Conservation (phyloP, 129 eudicot genomes). For the Flaveria brownii region DNA sequence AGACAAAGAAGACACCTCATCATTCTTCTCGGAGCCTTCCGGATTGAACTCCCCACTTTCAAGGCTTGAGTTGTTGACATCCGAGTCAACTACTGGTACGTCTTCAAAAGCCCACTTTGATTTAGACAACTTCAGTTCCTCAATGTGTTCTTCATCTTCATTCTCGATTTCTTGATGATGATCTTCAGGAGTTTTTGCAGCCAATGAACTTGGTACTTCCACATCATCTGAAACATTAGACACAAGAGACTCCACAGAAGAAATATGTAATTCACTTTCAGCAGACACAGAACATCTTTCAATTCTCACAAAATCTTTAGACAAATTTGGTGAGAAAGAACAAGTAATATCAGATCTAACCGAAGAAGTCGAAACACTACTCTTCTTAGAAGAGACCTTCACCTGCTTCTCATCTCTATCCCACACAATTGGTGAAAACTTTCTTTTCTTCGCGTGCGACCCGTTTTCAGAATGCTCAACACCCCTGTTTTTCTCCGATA, state of each 20-base stretch:
- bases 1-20: conserved; percentile 30
- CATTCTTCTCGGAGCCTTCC: conserved; percentile 31
- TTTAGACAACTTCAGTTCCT: conserved; percentile 36
- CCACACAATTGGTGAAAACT: conserved; percentile 77
- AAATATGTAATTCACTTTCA: conserved; percentile 17
- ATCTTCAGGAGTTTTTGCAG: conserved; percentile 1
- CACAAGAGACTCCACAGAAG: conserved; percentile 39
- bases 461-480: not conserved
- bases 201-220: conserved; percentile 5
- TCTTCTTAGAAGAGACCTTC: conserved; percentile 6
- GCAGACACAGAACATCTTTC: conserved; percentile 23
- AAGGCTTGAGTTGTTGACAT: conserved; percentile 21
- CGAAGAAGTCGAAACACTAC: conserved; percentile 10
- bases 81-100: not conserved
- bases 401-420: conserved; percentile 65
- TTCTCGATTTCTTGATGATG: conserved; percentile 17
- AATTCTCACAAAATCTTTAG: conserved; percentile 20
- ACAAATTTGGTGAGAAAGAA: conserved; percentile 28
- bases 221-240: conserved; percentile 31
- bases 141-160: conserved; percentile 37
- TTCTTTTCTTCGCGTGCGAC: conserved; percentile 51
- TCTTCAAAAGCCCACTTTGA: conserved; percentile 66
- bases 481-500: not conserved
- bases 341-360: conserved; percentile 1
- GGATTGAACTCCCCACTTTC: conserved; percentile 41